Conservation (phyloP, 2,329 filamentous ascomycete species). For the Cytospora schulzeri region DNA sequence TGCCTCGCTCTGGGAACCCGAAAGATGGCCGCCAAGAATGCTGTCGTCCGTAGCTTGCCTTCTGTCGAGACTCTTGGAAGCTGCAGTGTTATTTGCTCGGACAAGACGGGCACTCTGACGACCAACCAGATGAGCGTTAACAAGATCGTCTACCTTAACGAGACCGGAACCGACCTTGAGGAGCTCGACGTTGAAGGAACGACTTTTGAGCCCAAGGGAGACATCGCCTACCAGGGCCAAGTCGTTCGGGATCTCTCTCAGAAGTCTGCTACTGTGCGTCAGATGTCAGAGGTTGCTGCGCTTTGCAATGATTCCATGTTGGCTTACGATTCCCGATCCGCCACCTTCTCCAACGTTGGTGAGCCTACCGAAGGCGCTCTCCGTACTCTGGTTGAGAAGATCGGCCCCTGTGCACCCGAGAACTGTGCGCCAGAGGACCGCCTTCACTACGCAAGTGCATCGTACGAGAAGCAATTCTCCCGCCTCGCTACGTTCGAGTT, state of each 20-base stretch:
- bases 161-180: constrained; percentile 72
- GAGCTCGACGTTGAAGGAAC: constrained; percentile 91
- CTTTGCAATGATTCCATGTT: constrained; percentile 90
- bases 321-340: constrained; percentile 76
- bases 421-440: constrained; percentile 60
- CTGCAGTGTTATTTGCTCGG: constrained; percentile 99
- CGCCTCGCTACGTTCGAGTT: constrained; percentile 92
- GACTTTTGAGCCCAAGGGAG: constrained; percentile 83
- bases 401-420: constrained; percentile 74
- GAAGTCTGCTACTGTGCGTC: constrained; percentile 74
- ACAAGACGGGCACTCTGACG: constrained; percentile 97
- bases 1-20: constrained; percentile 93
- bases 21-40: constrained; percentile 99
- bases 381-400: constrained; percentile 88
- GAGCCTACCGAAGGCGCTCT: constrained; percentile 95
- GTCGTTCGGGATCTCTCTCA: constrained; percentile 67
- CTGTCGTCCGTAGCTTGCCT: constrained; percentile 91
- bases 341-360: constrained; percentile 78
- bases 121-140: constrained; percentile 99
- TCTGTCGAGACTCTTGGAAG: constrained; percentile 97
- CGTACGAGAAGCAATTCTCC: constrained; percentile 76
- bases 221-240: constrained; percentile 70
- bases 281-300: constrained; percentile 71
- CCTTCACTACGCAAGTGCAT: constrained; percentile 79
- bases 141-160: constrained; percentile 83